phyloP scores from a whole-genome alignment of 352 stramenopile species.

The Globisporangium uncinulatum region DNA sequence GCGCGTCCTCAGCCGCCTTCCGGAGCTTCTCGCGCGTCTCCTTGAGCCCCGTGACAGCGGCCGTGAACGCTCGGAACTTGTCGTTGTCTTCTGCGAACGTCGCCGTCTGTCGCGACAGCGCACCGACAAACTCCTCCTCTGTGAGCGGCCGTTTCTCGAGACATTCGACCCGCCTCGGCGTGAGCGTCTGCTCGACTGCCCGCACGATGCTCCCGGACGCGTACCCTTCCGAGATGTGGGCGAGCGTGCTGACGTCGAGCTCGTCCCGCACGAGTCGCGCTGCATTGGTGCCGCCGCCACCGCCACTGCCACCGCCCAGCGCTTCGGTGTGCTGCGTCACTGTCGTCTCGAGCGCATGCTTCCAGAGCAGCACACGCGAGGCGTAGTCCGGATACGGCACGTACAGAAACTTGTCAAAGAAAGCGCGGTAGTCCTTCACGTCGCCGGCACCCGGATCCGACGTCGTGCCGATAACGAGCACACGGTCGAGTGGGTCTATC shows the following conservation, averaged over 20 bases:
- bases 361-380: constrained; percentile 88
- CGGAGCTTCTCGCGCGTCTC: constrained; percentile 62
- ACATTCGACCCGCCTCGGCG: constrained; percentile 62
- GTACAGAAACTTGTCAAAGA: constrained; percentile 93
- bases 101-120: constrained; percentile 55
- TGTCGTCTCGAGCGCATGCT: constrained; percentile 54
- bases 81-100: constrained; percentile 69
- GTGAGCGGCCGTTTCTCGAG: constrained; percentile 71
- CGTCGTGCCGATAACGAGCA: constrained; percentile 88
- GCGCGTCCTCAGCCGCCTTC: constrained; percentile 48
- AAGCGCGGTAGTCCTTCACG: constrained; percentile 78
- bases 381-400: constrained; percentile 91
- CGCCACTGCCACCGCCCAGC: constrained; percentile 3
- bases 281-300: constrained; percentile 8
- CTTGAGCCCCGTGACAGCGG: constrained; percentile 65
- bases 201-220: constrained; percentile 79
- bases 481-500: constrained; percentile 83
- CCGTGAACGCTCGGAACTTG: constrained; percentile 76
- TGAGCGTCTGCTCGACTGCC: constrained; percentile 77
- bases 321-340: constrained; percentile 33
- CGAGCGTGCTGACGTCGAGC: constrained; percentile 85
- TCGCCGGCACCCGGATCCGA: constrained; percentile 82
- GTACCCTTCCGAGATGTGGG: constrained; percentile 91
- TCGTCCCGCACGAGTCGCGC: constrained; percentile 25
- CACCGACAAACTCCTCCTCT: constrained; percentile 86